Conservation (phyloP, 2,329 filamentous ascomycete species). For the Pseudogymnoascus sp. region DNA sequence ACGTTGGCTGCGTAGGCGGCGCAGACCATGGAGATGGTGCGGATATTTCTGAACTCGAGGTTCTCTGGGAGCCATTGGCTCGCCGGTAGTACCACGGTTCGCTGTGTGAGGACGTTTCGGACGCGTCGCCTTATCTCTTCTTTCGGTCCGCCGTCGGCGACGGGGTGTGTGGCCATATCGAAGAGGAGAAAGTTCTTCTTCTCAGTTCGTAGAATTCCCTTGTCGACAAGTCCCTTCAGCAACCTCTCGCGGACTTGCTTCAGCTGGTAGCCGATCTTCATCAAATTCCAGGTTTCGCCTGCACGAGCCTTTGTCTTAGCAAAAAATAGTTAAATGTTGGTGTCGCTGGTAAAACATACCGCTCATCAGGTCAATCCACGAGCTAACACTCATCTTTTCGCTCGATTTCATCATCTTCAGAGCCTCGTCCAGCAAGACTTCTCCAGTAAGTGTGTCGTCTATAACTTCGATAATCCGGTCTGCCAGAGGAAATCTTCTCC, state of each 20-base stretch:
- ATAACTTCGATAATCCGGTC: conserved; percentile 95
- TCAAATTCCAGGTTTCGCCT: conserved; percentile 99
- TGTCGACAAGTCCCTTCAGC: conserved; percentile 95
- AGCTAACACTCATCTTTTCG: conserved; percentile 99
- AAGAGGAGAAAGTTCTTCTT: conserved; percentile 99
- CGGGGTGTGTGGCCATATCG: conserved; percentile 98
- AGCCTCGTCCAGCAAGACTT: conserved; percentile 93
- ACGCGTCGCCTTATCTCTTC: conserved; percentile 93
- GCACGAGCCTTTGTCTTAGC: conserved; percentile 12
- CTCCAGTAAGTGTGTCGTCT: conserved; percentile 91
- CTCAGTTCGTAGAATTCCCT: conserved; percentile 95
- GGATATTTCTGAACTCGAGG: conserved; percentile 85
- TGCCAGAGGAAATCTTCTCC: conserved; percentile 84
- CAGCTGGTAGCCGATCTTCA: conserved; percentile 99
- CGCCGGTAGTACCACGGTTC: conserved; percentile 80
- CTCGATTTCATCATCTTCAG: conserved; percentile 99
- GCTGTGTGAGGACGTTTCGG: conserved; percentile 82
- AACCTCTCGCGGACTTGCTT: conserved; percentile 98
- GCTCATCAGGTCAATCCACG: conserved; percentile 98
- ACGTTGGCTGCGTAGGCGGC: conserved; percentile 97
- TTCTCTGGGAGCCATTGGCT: conserved; percentile 89
- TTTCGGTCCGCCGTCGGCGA: conserved; percentile 92
- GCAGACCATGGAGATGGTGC: conserved; percentile 93
- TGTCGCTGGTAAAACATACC: conserved; percentile 44
- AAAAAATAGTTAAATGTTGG: conserved; percentile 12